These are phyloP conservation scores for Primulina tabacum DNA, from an alignment of 257 asterid genomes.

Conservation along the genomic window DNA sequence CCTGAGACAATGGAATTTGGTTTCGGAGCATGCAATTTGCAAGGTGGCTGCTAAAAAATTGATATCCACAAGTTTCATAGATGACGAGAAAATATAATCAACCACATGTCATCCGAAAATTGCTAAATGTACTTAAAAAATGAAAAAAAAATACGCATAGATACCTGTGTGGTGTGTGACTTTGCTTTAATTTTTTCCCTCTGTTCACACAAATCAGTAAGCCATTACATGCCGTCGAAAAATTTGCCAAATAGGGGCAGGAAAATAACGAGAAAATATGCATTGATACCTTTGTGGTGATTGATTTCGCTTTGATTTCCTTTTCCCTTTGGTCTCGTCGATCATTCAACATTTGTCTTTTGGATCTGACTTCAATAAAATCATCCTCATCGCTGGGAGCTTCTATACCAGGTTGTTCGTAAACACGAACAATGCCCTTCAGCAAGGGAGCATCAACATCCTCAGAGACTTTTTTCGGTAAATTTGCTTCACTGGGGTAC, in stretches of 20 bases:
- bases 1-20: slow-evolving; percentile 43
- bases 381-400: slow-evolving; percentile 95
- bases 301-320: slow-evolving; percentile 77
- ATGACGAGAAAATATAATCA: slow-evolving; percentile 7
- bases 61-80: slow-evolving; percentile 9
- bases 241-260: neutral
- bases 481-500: slow-evolving; percentile 41
- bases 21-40: slow-evolving; percentile 47
- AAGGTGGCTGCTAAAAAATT: slow-evolving; percentile 47
- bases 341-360: slow-evolving; percentile 93
- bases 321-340: slow-evolving; percentile 90
- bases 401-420: slow-evolving; percentile 90
- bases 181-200: slow-evolving; percentile 80
- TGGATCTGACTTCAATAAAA: slow-evolving; percentile 92
- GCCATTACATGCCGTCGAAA: slow-evolving; percentile 17
- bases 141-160: neutral
- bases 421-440: slow-evolving; percentile 91
- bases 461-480: slow-evolving; percentile 53
- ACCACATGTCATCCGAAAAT: slow-evolving; percentile 16
- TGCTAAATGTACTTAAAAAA: neutral
- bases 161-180: slow-evolving; percentile 61
- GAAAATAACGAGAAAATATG: neutral
- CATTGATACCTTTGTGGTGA: slow-evolving; percentile 55
- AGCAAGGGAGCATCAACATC: slow-evolving; percentile 94
- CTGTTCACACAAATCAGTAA: slow-evolving; percentile 86